A percentile compares a stretch with the other conserved stretches of the same genome.
These are phyloP conservation scores for Botrytis medusae DNA, from an alignment of 2,329 filamentous ascomycete genomes.

Conservation along the genomic window DNA sequence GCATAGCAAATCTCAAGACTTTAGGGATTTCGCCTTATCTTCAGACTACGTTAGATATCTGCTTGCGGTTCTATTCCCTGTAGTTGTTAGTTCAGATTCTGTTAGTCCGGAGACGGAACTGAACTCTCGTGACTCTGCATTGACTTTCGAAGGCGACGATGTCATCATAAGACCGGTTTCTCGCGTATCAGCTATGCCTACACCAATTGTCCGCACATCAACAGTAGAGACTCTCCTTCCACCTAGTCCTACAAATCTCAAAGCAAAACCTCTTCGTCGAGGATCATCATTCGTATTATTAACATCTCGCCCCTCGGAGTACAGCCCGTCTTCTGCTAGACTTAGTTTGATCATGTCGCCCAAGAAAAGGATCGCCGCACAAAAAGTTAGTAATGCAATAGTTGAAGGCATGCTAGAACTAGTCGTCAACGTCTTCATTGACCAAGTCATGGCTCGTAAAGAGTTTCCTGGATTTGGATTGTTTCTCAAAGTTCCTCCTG, in stretches of 20 bases:
- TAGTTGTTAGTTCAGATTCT: constrained; percentile 81
- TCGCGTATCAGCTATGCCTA: constrained; percentile 56
- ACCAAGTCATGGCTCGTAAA: constrained; percentile 81
- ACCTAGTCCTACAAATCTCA: constrained; percentile 43
- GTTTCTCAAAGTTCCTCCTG: constrained; percentile 84
- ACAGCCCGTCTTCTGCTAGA: constrained; percentile 59
- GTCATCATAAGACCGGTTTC: constrained; percentile 67
- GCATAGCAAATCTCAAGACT: constrained; percentile 72
- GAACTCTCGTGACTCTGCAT: constrained; percentile 74
- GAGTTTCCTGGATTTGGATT: constrained; percentile 88
- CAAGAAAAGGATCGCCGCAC: constrained; percentile 50
- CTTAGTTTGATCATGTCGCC: constrained; percentile 64
- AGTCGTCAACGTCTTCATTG: constrained; percentile 75
- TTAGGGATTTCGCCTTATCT: constrained; percentile 76
- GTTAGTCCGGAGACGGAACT: constrained; percentile 83
- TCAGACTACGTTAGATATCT: constrained; percentile 82
- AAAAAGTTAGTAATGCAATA: constrained; percentile 64
- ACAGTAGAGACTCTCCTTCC: constrained; percentile 54
- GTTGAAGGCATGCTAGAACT: constrained; percentile 77
- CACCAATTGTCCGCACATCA: constrained; percentile 73
- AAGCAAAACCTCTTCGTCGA: constrained; percentile 67
- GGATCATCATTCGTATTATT: constrained; percentile 91
- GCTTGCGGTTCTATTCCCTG: constrained; percentile 78
- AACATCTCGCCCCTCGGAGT: constrained; percentile 64
- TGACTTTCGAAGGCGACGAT: constrained; percentile 84